phyloP scores from a whole-genome alignment of 345 rosid species.

The Camelina neglecta region DNA sequence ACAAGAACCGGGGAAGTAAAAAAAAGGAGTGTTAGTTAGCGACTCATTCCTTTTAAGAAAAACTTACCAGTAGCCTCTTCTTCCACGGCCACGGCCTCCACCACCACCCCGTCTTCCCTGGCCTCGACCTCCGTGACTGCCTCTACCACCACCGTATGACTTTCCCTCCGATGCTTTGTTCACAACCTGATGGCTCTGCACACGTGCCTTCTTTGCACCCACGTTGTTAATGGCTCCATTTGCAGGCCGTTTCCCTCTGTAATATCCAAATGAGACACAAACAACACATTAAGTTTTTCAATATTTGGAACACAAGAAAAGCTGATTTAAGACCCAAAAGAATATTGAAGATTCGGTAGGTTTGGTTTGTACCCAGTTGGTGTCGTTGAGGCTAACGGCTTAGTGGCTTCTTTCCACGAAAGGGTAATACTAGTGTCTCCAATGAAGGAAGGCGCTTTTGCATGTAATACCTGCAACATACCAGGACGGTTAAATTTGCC shows the following conservation, averaged over 20 bases:
- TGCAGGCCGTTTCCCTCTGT: conserved; percentile 76
- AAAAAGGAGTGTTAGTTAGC: background rate
- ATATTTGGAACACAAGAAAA: conserved; percentile 11
- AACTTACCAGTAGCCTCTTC: conserved; percentile 57
- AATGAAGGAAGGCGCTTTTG: conserved; percentile 75
- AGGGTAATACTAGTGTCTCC: conserved; percentile 78
- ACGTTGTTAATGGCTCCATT: conserved; percentile 55
- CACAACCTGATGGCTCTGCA: conserved; percentile 69
- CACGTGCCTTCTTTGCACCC: conserved; percentile 67
- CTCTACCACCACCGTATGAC: conserved; percentile 74
- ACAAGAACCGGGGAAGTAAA: background rate
- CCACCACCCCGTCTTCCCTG: conserved; percentile 63
- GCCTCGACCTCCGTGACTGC: conserved; percentile 55
- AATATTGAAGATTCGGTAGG: no score
- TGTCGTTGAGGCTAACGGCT: conserved; percentile 55
- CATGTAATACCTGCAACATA: conserved; percentile 66
- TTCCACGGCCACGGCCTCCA: conserved; percentile 65
- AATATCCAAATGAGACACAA: conserved; percentile 1
- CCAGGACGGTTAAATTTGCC: conserved; percentile 7
- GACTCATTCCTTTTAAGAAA: background rate
- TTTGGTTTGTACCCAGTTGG: conserved; percentile 57
- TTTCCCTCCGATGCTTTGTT: conserved; percentile 74
- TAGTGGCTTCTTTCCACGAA: conserved; percentile 85
- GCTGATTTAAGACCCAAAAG: no score
- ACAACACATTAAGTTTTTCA: background rate